phyloP scores from a whole-genome alignment of 2,329 filamentous ascomycete genomes.

The Colletotrichum musae region DNA sequence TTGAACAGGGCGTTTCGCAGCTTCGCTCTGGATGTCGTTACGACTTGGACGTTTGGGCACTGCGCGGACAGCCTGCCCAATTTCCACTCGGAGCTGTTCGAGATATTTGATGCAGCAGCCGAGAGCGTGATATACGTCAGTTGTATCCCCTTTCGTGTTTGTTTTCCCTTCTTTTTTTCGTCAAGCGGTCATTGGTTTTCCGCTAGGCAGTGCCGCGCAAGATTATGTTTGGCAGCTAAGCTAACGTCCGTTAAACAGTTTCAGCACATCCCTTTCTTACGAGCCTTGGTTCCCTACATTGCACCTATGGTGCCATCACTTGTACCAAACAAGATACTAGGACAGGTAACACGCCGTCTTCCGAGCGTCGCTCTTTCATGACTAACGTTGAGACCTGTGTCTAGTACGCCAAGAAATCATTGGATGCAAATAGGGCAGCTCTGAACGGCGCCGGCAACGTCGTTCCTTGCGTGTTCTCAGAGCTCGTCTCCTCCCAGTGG shows the following conservation, averaged over 20 bases:
- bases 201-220: too few species aligned
- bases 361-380: too few species aligned
- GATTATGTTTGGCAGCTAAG: not conserved
- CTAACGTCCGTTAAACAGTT: constrained; percentile 10
- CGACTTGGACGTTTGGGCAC: constrained; percentile 26
- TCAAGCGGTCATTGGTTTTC: too few species aligned
- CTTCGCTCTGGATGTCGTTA: constrained; percentile 18
- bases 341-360: not conserved
- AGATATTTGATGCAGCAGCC: constrained; percentile 16
- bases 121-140: constrained; percentile 29
- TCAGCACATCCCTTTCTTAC: constrained; percentile 19
- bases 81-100: constrained; percentile 16
- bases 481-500: constrained; percentile 3
- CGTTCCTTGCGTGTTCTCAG: not conserved
- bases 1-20: constrained; percentile 12
- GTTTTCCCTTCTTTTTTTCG: not conserved
- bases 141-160: too few species aligned
- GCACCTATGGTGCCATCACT: constrained; percentile 6
- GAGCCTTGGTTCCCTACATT: constrained; percentile 19
- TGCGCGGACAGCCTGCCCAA: constrained; percentile 4
- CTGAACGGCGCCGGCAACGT: not conserved
- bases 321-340: constrained; percentile 26
- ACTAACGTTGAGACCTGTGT: not conserved
- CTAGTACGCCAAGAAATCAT: constrained; percentile 10
- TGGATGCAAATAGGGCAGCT: not conserved